Conservation (phyloP, 169 alveolate species). For the Plasmodium sp. region DNA sequence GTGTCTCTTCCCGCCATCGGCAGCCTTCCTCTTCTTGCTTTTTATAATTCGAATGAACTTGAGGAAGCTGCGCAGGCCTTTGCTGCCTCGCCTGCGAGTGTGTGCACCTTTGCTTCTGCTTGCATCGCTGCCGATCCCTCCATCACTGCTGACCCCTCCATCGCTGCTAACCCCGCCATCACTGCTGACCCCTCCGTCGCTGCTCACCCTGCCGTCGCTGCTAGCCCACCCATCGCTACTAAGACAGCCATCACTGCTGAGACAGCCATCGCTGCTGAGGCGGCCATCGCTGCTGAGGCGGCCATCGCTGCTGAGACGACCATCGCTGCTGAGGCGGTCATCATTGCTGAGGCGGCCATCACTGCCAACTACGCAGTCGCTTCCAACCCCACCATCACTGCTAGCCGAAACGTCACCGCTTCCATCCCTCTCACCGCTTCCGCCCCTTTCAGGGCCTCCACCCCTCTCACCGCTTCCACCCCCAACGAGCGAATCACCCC, state of each 20-base stretch:
- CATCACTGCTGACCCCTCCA: background rate
- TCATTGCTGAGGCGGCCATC: too few species aligned
- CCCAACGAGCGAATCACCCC: background rate
- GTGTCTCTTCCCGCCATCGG: background rate
- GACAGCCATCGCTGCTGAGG: too few species aligned
- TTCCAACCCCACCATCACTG: background rate
- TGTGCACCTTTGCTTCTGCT: background rate
- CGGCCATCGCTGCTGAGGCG: too few species aligned
- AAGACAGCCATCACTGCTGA: too few species aligned
- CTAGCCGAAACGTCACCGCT: background rate
- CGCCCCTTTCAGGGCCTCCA: background rate
- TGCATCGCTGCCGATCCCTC: background rate
- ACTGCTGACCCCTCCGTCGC: background rate
- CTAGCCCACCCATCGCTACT: background rate
- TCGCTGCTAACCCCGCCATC: background rate
- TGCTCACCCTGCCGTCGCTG: background rate
- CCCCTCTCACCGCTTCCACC: too few species aligned
- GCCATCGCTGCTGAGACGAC: too few species aligned
- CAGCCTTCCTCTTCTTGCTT: background rate
- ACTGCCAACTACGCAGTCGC: background rate
- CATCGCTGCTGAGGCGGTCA: too few species aligned
- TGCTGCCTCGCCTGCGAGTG: background rate
- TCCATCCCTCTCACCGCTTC: background rate
- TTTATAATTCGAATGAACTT: background rate
- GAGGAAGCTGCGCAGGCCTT: background rate